Base-by-base conservation (phyloP, 2,329 filamentous ascomycete genomes). In the Onygenales sp. region DNA sequence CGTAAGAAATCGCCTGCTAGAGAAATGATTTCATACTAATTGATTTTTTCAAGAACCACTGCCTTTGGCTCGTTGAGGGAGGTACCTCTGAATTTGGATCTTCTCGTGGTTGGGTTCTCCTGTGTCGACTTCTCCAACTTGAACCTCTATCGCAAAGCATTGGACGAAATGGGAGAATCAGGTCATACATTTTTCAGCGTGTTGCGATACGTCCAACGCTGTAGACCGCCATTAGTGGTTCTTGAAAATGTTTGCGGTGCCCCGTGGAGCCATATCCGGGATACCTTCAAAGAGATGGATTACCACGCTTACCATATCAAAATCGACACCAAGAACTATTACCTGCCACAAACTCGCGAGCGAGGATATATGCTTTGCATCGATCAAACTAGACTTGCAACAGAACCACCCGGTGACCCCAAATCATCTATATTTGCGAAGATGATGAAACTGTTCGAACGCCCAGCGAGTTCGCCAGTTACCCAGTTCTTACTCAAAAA, bases 51-150 rank as follows among this genome's bases (percentile, higher is more conserved):
- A 27, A 83, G 80, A 1, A 82, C 78, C 17, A 90, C 85, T 1
- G 84, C 84, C 1, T 85, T 85, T 62, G 87, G 87, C 3, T 77
- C 78, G 6, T 68, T 76, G 48, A 74, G 74, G 4, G 51, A 66
- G 1, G 79, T 89, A 1, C 85, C 85, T 0, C 66, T 65, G 0
- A 62, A 77, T 9, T 67, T 82, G 1, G 84, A 91, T 57, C 63
- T 92, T 0, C 69, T 92, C 1, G 72, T 91, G 44, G 84, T 84
- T 6, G 87, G 87, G 0, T 87, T 85, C 42, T 84, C 85, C 0
- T 93, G 87, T 59, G 85, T 88, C 2, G 87, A 91, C 60, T 87
- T 86, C 58, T 91, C 87, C 0, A 62, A 58, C 0, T 66, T 90
- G 34, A 92, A 90, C 64, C 78, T 71, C 49, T 65, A 73, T 4